Conservation (phyloP, 331 rosid genomes). For the Quercus phellos region DNA sequence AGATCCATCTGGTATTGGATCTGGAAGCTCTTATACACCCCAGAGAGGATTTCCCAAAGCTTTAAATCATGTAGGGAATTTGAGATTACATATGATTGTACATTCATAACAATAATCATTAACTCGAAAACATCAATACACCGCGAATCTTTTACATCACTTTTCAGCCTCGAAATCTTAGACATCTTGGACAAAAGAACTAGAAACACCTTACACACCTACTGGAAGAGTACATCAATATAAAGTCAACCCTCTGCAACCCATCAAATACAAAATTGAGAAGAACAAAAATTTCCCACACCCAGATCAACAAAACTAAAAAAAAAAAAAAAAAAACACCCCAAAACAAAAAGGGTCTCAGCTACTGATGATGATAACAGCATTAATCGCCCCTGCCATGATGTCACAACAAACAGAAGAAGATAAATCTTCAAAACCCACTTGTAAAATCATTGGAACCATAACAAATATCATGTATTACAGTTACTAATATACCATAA, state of each 20-base stretch:
- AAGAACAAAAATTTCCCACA: neutral
- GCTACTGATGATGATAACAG: neutral
- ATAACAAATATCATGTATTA: neutral
- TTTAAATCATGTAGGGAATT: neutral
- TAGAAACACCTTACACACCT: neutral
- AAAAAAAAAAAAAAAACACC: neutral
- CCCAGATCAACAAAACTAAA: neutral
- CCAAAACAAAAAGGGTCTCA: neutral
- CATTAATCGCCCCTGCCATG: neutral
- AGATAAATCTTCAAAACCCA: constrained; percentile 10
- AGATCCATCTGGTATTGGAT: neutral
- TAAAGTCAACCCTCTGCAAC: neutral
- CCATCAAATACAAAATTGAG: neutral
- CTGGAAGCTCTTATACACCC: neutral
- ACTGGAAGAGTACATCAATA: neutral
- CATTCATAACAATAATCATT: neutral
- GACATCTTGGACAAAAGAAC: neutral
- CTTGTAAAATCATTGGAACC: constrained; percentile 7
- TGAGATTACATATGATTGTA: neutral
- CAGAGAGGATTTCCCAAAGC: neutral
- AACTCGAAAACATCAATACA: neutral
- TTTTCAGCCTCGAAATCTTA: neutral
- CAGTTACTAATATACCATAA: neutral
- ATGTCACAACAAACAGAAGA: neutral
- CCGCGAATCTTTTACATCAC: neutral